Base-by-base conservation (phyloP, 192 early-diverging fungal species). In the Backusella tuberculispora region DNA sequence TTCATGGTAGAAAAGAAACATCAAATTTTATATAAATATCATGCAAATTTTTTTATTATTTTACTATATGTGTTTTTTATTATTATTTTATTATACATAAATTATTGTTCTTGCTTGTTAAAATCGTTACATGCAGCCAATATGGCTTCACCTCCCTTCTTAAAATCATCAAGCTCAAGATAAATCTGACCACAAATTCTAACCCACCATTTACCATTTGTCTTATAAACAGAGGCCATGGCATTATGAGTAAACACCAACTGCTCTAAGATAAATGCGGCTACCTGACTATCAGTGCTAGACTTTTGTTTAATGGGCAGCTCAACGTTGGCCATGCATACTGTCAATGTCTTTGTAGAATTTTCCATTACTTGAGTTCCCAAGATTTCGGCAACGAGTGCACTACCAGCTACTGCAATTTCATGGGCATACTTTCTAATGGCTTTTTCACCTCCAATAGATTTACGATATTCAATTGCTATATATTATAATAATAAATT, bases 161-260 rank as follows among this genome's bases (percentile, higher is more conserved):
- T 79, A 74, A 88, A 88, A 71, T 88, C 87, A 15, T 73, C 53
- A 5, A 85, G 37, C 41, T 88, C 87, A 12, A 78, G 50, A 65
- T 88, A 88, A 21, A 90, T 83, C 73, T 92, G 90, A 0, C 87
- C 88, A 17, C 83, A 84, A 17, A 87, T 60, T 34, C 90, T 79
- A 24, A 84, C 80, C 75, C 81, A 91, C 77, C 83, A 88, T 6
- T 73, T 34, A 6, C 78, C 86, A 21, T 66, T 79, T 71, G 88
- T 84, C 56, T 84, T 78, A 72, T 81, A 92, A 2, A 76, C 47
- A 0, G 76, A 68, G 0, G 80, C 75, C 17, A 75, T 80, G 9
- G 83, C 71, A 37, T 87, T 81, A 53, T 85, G 77, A 21, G 81
- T 78, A 71, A 82, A 79, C 34, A 88, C 19, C 29, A 85, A 45